Base-by-base conservation (phyloP, 2,329 filamentous ascomycete genomes). In the Epichloe scottii region DNA sequence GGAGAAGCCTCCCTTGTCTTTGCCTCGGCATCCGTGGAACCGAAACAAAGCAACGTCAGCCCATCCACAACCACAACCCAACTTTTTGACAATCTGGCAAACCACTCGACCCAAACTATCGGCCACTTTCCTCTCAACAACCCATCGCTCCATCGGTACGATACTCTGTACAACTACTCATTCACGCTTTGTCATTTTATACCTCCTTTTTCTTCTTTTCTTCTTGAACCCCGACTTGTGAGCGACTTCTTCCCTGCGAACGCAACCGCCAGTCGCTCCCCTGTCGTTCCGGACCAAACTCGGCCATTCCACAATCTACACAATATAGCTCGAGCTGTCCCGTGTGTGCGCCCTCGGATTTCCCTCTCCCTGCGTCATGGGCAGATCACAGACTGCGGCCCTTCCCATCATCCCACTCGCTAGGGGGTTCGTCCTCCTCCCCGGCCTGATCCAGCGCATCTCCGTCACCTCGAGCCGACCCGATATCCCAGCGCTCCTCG, bases 401-500 rank as follows among this genome's bases (percentile, higher is more conserved):
- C 68, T 95, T 35, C 87, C 91, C 44, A 71, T 97, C 60, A 85
- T 97, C 58, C 87, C 89, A 38, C 79, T 97, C 42, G 81, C 88
- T 49, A 82, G 84, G 62, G 86, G 85, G 57, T 79, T 82, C 55
- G 86, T 96, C 58, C 81, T 97, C 40, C 79, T 95, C 10, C 93
- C 93, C 4, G 89, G 89, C 55, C 82, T 90, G 51, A 82, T 90
- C 48, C 79, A 95, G 59, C 85, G 90, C 59, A 86, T 97, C 57
- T 82, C 88, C 50, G 84, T 96, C 49, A 81, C 84, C 40, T 83
- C 76, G 38, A 76, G 84, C 66, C 87, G 91, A 48, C 82, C 88
- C 58, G 93, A 97, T 68, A 85, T 97, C 58, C 85, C 89, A 49
- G 87, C 91, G 48, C 79, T 97, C 43, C 81, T 98, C 52, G 87